phyloP scores from a whole-genome alignment of 176 grass and related monocot species.

The Raddia distichophylla region DNA sequence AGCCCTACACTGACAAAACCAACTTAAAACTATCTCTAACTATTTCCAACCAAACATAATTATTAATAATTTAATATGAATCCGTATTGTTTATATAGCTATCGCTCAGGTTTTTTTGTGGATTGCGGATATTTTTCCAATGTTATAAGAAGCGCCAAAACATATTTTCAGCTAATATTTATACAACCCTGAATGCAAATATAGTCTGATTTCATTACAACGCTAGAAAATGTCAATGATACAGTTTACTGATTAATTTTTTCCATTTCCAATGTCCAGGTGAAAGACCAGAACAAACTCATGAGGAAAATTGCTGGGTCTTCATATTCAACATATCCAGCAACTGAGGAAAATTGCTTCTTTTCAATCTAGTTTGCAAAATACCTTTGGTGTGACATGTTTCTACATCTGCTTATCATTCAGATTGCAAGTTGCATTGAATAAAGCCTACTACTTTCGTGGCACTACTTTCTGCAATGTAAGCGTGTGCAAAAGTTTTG shows the following conservation, averaged over 20 bases:
- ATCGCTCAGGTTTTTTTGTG: not conserved
- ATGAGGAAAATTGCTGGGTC: constrained; percentile 8
- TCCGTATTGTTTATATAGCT: not conserved
- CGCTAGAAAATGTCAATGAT: not conserved
- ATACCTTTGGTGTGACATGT: not conserved
- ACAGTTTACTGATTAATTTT: not conserved
- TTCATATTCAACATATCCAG: not conserved
- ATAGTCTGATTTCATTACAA: not conserved
- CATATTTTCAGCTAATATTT: not conserved
- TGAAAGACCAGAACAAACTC: constrained; percentile 44
- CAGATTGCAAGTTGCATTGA: constrained; percentile 2
- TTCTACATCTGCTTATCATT: not conserved
- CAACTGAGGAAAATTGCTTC: not conserved
- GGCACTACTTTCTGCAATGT: not conserved
- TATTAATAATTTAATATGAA: not conserved
- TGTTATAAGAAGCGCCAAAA: not conserved
- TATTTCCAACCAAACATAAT: not conserved
- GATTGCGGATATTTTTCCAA: not conserved
- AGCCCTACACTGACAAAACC: not conserved
- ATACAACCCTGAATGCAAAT: not conserved
- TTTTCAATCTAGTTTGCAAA: not conserved
- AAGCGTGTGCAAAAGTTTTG: not conserved
- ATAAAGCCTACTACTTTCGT: not conserved
- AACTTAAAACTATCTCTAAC: not conserved
- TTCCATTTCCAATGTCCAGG: constrained; percentile 18